phyloP scores from a whole-genome alignment of 2,329 filamentous ascomycete genomes.

The Botrytis tulipae region DNA sequence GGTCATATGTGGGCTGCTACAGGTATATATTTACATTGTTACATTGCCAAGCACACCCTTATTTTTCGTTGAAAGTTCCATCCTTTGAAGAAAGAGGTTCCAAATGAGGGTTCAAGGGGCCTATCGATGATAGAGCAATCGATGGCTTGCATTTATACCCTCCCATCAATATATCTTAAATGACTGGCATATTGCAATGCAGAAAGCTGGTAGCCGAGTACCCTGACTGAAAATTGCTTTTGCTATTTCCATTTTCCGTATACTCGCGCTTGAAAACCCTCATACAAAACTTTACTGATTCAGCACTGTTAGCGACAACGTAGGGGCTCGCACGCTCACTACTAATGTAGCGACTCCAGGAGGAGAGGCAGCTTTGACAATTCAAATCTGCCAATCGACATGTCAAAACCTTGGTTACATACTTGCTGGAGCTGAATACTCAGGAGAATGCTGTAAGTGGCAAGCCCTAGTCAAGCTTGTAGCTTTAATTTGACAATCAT shows the following conservation, averaged over 20 bases:
- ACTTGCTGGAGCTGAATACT: constrained; percentile 48
- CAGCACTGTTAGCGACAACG: constrained; percentile 5
- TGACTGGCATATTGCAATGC: not conserved
- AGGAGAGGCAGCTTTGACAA: constrained; percentile 26
- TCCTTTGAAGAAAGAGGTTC: not conserved
- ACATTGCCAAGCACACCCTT: constrained; percentile 9
- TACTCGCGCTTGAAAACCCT: not conserved
- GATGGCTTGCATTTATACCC: not conserved
- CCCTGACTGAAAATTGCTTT: not conserved
- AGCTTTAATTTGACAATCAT: not conserved
- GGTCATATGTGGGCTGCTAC: constrained; percentile 23
- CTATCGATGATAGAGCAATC: not conserved
- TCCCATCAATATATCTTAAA: not conserved
- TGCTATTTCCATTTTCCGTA: not conserved
- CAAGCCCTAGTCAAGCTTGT: not conserved
- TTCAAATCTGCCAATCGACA: constrained; percentile 29
- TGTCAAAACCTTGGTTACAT: constrained; percentile 36
- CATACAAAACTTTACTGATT: constrained; percentile 2
- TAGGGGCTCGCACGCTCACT: constrained; percentile 18
- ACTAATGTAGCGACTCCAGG: constrained; percentile 23
- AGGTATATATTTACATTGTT: constrained; percentile 15
- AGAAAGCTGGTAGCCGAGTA: not conserved
- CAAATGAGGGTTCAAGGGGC: not conserved
- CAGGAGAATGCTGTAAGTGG: constrained; percentile 44
- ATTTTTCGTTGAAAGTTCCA: not conserved